Evolutionary conservation across 106 monocot species (phyloP).

Genomic region (Gastrodia elata): DNA sequence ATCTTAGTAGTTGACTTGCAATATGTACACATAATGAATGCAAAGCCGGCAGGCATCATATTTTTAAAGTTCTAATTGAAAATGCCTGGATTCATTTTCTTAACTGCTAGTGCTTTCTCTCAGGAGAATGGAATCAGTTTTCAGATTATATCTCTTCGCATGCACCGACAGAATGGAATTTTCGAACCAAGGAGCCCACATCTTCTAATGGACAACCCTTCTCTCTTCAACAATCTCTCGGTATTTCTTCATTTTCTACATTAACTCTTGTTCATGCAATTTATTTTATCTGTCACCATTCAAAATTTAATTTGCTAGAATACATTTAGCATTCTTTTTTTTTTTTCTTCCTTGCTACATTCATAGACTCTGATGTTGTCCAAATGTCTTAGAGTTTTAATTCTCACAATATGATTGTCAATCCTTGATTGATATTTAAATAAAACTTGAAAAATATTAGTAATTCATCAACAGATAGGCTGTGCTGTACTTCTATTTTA

Average conservation of each 20-base stretch:
- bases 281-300: neutral
- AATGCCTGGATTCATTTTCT: neutral
- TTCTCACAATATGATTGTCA: no score
- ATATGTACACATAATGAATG: neutral
- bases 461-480: neutral
- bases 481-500: neutral
- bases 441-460: neutral
- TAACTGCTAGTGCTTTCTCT: neutral
- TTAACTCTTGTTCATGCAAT: neutral
- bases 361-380: no score
- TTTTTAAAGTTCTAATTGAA: neutral
- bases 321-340: no score
- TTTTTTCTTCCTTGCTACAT: no score
- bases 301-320: conserved; percentile 7
- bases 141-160: conserved; percentile 11
- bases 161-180: conserved; percentile 10
- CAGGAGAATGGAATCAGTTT: conserved; percentile 13
- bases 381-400: no score
- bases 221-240: conserved; percentile 4
- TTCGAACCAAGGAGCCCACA: neutral
- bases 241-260: neutral
- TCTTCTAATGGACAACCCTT: conserved; percentile 8
- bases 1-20: neutral
- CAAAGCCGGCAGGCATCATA: neutral
- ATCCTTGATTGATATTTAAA: neutral